Evolutionary conservation across 371 early-diverging fungal genomes (phyloP).

Genomic region (Lichtheimia corymbifera): DNA sequence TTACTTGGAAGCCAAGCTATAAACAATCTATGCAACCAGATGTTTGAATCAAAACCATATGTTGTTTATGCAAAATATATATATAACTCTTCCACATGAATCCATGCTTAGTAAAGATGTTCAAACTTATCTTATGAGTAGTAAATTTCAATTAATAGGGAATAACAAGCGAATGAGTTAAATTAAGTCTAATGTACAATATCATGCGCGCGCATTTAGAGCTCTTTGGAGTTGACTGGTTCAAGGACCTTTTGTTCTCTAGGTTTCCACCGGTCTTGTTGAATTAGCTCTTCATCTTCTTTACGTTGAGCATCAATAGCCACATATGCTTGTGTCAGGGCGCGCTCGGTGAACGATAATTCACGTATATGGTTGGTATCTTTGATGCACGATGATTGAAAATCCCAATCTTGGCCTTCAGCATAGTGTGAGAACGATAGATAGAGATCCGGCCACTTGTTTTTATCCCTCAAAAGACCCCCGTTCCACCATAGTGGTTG

Average conservation of each 20-base stretch:
- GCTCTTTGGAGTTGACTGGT: no score
- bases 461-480: conserved; percentile 46
- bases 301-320: conserved; percentile 20
- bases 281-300: conserved; percentile 18
- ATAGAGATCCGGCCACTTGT: conserved; percentile 32
- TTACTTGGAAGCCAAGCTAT: conserved; percentile 43
- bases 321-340: conserved; percentile 15
- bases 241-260: not conserved
- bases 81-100: no score
- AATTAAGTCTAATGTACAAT: no score
- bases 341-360: conserved; percentile 16
- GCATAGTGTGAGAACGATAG: conserved; percentile 33
- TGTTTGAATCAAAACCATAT: no score
- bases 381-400: conserved; percentile 33
- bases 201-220: no score
- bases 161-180: no score
- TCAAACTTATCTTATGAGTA: no score
- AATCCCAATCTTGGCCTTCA: conserved; percentile 35
- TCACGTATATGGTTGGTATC: conserved; percentile 25
- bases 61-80: no score
- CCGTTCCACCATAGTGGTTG: conserved; percentile 57
- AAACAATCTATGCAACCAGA: not conserved
- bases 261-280: conserved; percentile 21
- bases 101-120: no score
- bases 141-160: no score